Base-by-base conservation (phyloP, 2,329 filamentous ascomycete species). In the Gnomoniopsis smithogilvyi region DNA sequence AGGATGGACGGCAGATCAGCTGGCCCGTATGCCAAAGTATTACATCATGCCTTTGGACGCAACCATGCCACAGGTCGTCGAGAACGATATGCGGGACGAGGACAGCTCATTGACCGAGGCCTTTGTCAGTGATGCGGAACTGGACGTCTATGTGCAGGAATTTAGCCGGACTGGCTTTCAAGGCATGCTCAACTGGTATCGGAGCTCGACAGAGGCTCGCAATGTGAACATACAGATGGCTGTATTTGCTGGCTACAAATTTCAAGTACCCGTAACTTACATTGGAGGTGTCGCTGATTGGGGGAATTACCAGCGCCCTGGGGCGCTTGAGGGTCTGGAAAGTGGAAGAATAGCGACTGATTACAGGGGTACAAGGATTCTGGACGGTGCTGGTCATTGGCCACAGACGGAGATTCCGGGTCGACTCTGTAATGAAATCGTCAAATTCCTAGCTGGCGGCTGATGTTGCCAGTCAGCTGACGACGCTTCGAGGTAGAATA, bases 381-480 rank as follows among this genome's bases (percentile, higher is more conserved):
- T 90, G 14, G 78, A 86, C 17, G 78, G 79, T 0, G 86, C 85
- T 4, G 87, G 87, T 0, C 88, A 90, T 73, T 90, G 87, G 87
- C 80, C 87, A 38, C 86, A 88, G 54, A 55, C 34, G 2, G 57
- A 59, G 21, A 51, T 46, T 3, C 38, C 51, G 3, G 36, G 22
- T 4, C 11, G 26, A 2, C 21, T 59, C 22, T 55, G 51, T 21
- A 21, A 59, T 3, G 51, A 59, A n/a, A 26, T 59, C 26, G 17
- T 33, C 34, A 58, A 58, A 2, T 54, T 54, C 30, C 26, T 58
- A 30, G 30, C 0, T 2, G 33, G 50, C 1, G 12, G 15, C 7
- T 53, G 11, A 34, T 30, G 12, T 30, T 26, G 2, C n/a, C 8
- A 2, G 15, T 12, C 12, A 41, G 36, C 36, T 49, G 15, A 3